These are phyloP conservation scores for Croton laevigatus DNA, from an alignment of 441 rosid species.

Conservation along the genomic window DNA sequence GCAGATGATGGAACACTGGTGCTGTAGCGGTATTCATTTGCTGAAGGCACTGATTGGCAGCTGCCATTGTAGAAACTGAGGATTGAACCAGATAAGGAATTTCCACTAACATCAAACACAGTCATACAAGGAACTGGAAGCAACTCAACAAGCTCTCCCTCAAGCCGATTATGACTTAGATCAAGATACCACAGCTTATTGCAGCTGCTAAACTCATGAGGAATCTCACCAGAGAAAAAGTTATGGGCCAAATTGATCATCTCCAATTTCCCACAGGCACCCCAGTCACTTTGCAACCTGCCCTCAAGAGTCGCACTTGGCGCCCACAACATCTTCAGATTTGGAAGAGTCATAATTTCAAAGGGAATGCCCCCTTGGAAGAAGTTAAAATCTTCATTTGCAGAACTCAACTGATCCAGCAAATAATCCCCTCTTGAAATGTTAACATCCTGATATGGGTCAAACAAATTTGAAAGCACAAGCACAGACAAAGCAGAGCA, in stretches of 20 bases:
- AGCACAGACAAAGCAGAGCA: slow-evolving; percentile 49
- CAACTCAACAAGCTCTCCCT: slow-evolving; percentile 40
- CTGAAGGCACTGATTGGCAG: slow-evolving; percentile 31
- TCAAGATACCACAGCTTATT: slow-evolving; percentile 44
- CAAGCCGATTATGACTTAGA: slow-evolving; percentile 44
- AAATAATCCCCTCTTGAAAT: slow-evolving; percentile 24
- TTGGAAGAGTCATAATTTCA: slow-evolving; percentile 41
- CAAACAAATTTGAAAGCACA: slow-evolving; percentile 49
- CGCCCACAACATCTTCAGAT: slow-evolving; percentile 53
- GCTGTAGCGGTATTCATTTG: slow-evolving; percentile 13
- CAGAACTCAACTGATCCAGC: slow-evolving; percentile 20
- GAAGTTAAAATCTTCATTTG: slow-evolving; percentile 48
- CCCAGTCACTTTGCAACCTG: slow-evolving; percentile 41
- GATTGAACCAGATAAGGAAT: slow-evolving; percentile 44
- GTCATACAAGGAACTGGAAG: slow-evolving; percentile 57
- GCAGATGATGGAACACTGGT: slow-evolving; percentile 33
- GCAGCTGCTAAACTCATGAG: slow-evolving; percentile 35
- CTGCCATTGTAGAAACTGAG: slow-evolving; percentile 34
- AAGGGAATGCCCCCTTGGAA: slow-evolving; percentile 49
- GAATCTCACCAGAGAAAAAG: slow-evolving; percentile 42
- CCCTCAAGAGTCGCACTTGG: slow-evolving; percentile 49
- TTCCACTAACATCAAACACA: slow-evolving; percentile 50
- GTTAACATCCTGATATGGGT: slow-evolving; percentile 29
- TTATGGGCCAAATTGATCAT: slow-evolving; percentile 53
- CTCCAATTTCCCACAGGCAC: slow-evolving; percentile 47